These are phyloP conservation scores for Pleurotus giganteus DNA, from an alignment of 768 basidiomycete species.

Conservation along the genomic window DNA sequence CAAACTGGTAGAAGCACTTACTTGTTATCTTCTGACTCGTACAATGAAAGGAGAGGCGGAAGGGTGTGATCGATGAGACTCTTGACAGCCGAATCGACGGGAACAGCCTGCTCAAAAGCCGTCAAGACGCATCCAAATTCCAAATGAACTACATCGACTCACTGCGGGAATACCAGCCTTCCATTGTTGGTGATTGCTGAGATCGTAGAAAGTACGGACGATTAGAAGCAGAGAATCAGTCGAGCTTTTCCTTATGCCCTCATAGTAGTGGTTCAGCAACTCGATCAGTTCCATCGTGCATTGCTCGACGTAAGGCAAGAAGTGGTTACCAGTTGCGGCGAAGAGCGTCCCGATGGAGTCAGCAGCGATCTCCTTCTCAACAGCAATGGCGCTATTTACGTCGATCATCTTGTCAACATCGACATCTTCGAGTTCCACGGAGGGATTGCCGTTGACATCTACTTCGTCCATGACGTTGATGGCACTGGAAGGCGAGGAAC, in stretches of 20 bases:
- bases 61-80: constrained; percentile 78
- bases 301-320: constrained; percentile 88
- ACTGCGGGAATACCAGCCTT: constrained; percentile 66
- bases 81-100: constrained; percentile 66
- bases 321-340: constrained; percentile 73
- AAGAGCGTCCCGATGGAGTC: constrained; percentile 95
- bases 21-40: constrained; percentile 96
- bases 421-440: constrained; percentile 70
- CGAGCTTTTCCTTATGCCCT: constrained; percentile 94
- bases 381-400: constrained; percentile 93
- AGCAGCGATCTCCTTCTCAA: constrained; percentile 98
- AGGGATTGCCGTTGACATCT: constrained; percentile 54
- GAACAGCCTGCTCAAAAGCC: constrained; percentile 27
- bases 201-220: constrained; percentile 87
- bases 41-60: constrained; percentile 79
- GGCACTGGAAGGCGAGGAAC: constrained; percentile 68
- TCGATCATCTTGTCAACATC: constrained; percentile 87
- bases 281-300: constrained; percentile 75
- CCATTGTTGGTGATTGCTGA: constrained; percentile 84
- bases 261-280: constrained; percentile 90
- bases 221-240: constrained; percentile 86
- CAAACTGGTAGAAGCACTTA: constrained; percentile 42
- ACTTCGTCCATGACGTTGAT: constrained; percentile 57
- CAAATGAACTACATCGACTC: constrained; percentile 26
- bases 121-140: constrained; percentile 7